These are phyloP conservation scores for Ascocoryne sarcoides DNA, from an alignment of 2,329 filamentous ascomycete genomes.

Conservation along the genomic window DNA sequence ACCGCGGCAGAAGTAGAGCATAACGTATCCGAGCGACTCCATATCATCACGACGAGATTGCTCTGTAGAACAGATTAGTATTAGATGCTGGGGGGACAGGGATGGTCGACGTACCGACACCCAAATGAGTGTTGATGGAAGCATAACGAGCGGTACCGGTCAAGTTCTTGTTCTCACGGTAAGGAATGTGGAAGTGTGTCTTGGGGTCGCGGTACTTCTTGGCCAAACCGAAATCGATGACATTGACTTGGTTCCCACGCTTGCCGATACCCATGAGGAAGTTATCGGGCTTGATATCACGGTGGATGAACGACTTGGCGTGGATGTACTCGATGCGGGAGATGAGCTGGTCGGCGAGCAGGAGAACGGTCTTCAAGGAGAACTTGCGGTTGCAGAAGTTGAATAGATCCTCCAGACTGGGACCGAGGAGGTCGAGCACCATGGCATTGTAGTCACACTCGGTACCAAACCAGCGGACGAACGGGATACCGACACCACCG, in stretches of 20 bases:
- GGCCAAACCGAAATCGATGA: conserved; percentile 96
- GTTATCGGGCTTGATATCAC: conserved; percentile 99
- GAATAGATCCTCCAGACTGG: conserved; percentile 95
- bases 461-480: conserved; percentile 98
- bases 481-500: conserved; percentile 94
- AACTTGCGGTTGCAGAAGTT: conserved; percentile 99
- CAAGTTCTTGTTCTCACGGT: conserved; percentile 99
- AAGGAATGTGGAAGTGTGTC: conserved; percentile 99
- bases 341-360: conserved; percentile 95
- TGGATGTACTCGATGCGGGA: conserved; percentile 99
- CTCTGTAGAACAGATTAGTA: conserved; percentile 45
- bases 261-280: conserved; percentile 99
- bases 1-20: conserved; percentile 99
- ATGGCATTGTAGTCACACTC: conserved; percentile 99
- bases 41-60: conserved; percentile 99
- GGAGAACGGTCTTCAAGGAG: conserved; percentile 93
- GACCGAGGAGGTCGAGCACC: conserved; percentile 94
- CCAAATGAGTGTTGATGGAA: conserved; percentile 96
- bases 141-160: conserved; percentile 98
- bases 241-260: conserved; percentile 98
- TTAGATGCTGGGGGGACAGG: background rate
- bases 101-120: conserved; percentile 58
- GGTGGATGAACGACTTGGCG: conserved; percentile 98
- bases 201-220: conserved; percentile 99
- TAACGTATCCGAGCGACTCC: conserved; percentile 98